Conservation (phyloP, 2,329 filamentous ascomycete genomes). For the Dactylonectria estremocensis region DNA sequence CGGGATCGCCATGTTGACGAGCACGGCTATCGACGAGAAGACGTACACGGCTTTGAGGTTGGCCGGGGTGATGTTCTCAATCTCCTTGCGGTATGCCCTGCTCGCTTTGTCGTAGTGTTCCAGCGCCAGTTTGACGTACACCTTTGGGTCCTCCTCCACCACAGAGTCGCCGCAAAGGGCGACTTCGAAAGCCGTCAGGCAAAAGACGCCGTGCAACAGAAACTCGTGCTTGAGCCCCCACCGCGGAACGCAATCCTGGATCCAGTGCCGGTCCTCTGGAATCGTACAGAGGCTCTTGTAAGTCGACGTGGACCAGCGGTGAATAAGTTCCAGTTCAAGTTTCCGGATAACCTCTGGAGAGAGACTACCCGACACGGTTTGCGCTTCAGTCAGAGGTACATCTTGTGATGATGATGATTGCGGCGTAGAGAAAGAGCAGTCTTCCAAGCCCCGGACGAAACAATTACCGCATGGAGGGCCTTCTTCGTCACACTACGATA, state of each 20-base stretch:
- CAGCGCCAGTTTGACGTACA: conserved; percentile 42
- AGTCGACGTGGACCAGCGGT: conserved; percentile 64
- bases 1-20: conserved; percentile 44
- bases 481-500: conserved; percentile 53
- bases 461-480: conserved; percentile 56
- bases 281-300: conserved; percentile 58
- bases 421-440: conserved; percentile 37
- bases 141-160: conserved; percentile 32
- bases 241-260: conserved; percentile 53
- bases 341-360: conserved; percentile 44
- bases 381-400: conserved; percentile 11
- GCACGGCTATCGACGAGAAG: conserved; percentile 43
- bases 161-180: conserved; percentile 40
- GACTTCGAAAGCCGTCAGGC: conserved; percentile 42
- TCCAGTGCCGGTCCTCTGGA: conserved; percentile 53
- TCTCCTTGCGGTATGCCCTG: conserved; percentile 39
- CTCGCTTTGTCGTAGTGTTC: conserved; percentile 47
- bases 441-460: conserved; percentile 44
- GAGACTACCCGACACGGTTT: conserved; percentile 21
- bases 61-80: conserved; percentile 38
- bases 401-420: conserved; percentile 1
- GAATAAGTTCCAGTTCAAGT: conserved; percentile 66
- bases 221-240: conserved; percentile 57
- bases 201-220: conserved; percentile 55
- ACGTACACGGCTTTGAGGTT: conserved; percentile 44